Percentiles rank a stretch among this genome's conserved stretches.
Evolutionary conservation across 495 filamentous ascomycete species (phyloP).

Genomic region (Penicillium maclennaniae): DNA sequence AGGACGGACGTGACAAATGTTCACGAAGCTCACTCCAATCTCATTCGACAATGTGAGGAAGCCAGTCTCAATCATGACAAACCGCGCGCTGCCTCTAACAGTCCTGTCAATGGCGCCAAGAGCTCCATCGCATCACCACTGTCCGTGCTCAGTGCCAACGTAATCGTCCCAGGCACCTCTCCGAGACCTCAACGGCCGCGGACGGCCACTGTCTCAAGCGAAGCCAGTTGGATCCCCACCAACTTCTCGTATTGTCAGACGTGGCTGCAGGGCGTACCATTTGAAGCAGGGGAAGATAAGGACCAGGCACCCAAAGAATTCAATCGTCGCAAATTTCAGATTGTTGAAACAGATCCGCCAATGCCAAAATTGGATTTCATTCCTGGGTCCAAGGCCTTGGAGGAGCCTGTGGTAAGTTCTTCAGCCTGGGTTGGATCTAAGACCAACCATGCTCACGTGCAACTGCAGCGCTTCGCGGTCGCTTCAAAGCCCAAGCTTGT

Average conservation of each 20-base stretch:
- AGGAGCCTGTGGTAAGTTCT: slow-evolving; percentile 30
- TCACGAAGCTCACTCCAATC: slow-evolving; percentile 37
- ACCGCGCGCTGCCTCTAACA: neutral
- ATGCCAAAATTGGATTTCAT: slow-evolving; percentile 28
- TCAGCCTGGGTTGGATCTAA: neutral
- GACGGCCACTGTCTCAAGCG: slow-evolving; percentile 40
- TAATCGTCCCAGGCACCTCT: slow-evolving; percentile 12
- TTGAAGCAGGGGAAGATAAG: slow-evolving; percentile 27
- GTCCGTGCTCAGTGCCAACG: neutral
- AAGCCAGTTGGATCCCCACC: slow-evolving; percentile 41
- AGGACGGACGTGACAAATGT: slow-evolving; percentile 30
- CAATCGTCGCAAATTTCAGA: slow-evolving; percentile 41
- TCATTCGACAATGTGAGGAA: slow-evolving; percentile 31
- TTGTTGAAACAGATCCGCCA: slow-evolving; percentile 39
- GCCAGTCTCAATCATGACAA: slow-evolving; percentile 6
- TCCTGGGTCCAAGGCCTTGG: slow-evolving; percentile 26
- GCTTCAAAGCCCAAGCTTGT: slow-evolving; percentile 44
- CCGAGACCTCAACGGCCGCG: slow-evolving; percentile 32
- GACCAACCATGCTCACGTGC: neutral
- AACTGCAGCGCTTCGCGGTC: slow-evolving; percentile 34
- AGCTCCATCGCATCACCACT: slow-evolving; percentile 8
- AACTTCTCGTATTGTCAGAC: slow-evolving; percentile 42
- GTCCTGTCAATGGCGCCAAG: neutral
- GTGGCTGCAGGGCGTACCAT: slow-evolving; percentile 42
- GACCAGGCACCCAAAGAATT: slow-evolving; percentile 25